These are phyloP conservation scores for Holtermannia corniformis DNA, from an alignment of 768 basidiomycete genomes.

Conservation along the genomic window DNA sequence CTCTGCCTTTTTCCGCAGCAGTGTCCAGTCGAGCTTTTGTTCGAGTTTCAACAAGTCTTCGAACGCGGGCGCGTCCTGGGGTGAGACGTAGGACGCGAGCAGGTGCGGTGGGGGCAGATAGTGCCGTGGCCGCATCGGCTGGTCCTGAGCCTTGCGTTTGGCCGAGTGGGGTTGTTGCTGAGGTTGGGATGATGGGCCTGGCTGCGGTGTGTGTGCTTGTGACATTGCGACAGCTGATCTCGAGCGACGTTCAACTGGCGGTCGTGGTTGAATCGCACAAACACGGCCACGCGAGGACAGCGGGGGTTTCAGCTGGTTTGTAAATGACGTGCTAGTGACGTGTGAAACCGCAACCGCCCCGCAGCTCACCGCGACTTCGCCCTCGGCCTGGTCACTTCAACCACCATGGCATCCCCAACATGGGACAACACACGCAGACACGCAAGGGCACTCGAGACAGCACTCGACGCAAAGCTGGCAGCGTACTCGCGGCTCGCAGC, in stretches of 20 bases:
- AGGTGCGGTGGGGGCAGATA: slow-evolving; percentile 44
- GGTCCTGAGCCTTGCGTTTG: not conserved
- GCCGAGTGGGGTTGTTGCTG: not conserved
- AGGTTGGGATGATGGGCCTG: not conserved
- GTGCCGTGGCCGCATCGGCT: not conserved
- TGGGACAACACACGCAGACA: slow-evolving; percentile 87
- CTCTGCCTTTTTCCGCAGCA: slow-evolving; percentile 79
- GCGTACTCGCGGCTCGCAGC: slow-evolving; percentile 80
- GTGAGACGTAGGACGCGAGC: slow-evolving; percentile 56
- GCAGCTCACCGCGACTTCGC: no score
- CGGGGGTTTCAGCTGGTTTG: no score
- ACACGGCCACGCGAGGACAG: no score
- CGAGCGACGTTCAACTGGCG: no score
- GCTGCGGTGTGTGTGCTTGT: not conserved
- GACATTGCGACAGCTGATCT: not conserved
- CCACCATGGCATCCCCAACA: no score
- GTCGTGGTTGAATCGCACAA: no score
- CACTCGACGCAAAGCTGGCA: slow-evolving; percentile 83
- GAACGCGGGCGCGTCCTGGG: slow-evolving; percentile 76
- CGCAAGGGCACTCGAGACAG: slow-evolving; percentile 83
- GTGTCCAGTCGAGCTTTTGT: slow-evolving; percentile 87
- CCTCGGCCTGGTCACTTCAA: no score
- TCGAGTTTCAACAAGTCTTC: slow-evolving; percentile 79
- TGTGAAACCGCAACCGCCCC: no score
- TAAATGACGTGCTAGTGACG: no score